A percentile compares a stretch with the other conserved stretches of the same genome.
Evolutionary conservation across 495 filamentous ascomycete species (phyloP).

Genomic region (Neurospora pannonica): DNA sequence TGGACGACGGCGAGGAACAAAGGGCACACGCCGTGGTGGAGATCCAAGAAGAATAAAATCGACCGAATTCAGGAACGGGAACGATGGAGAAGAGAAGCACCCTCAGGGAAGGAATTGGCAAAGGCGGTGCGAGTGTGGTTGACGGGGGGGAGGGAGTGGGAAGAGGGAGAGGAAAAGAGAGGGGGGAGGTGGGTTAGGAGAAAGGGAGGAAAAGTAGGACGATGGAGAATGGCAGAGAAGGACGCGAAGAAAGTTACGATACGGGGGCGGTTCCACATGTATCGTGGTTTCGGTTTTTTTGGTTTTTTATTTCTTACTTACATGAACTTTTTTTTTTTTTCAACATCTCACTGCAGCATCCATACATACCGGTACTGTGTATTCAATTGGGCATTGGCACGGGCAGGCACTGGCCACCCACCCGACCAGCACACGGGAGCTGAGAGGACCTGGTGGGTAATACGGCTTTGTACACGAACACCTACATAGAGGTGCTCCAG

Average conservation of each 20-base stretch:
- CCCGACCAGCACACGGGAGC: not conserved
- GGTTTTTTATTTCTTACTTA: not conserved
- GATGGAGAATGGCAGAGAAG: not conserved
- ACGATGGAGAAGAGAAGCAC: constrained; percentile 28
- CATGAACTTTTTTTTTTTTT: not conserved
- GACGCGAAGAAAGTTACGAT: not conserved
- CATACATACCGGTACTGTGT: too few species aligned
- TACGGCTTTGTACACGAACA: not conserved
- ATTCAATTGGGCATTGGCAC: not conserved
- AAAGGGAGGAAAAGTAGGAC: constrained; percentile 1
- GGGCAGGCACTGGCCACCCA: not conserved
- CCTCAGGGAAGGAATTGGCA: constrained; percentile 24
- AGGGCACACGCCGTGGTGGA: constrained; percentile 6
- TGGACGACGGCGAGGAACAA: constrained; percentile 8
- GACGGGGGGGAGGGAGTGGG: constrained; percentile 3
- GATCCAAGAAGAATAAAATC: constrained; percentile 20
- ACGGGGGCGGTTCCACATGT: not conserved
- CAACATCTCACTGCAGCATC: not conserved
- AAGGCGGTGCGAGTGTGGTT: constrained; percentile 24
- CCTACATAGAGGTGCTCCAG: not conserved
- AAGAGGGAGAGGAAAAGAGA: constrained; percentile 6
- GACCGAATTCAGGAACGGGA: constrained; percentile 17
- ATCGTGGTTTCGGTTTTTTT: not conserved
- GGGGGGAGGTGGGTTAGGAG: constrained; percentile 1
- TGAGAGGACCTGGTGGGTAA: not conserved